phyloP scores from a whole-genome alignment of 441 rosid genomes.

The Bocquillonia castaneifolia region DNA sequence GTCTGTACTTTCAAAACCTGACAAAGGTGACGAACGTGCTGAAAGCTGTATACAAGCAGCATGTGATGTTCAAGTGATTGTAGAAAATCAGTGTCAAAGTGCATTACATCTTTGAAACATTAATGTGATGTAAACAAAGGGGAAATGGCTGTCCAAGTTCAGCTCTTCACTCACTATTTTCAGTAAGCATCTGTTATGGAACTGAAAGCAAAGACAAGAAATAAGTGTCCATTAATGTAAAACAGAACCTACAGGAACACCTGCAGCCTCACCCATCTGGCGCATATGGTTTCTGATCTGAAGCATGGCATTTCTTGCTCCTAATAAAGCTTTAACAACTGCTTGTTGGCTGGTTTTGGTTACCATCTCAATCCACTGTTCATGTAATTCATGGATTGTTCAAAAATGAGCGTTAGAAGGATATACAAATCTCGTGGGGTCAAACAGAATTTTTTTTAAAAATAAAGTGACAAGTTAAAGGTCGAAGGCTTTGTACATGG shows the following conservation, averaged over 20 bases:
- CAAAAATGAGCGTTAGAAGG: conserved; percentile 18
- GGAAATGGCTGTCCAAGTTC: neutral
- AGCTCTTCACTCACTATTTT: neutral
- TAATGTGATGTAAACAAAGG: neutral
- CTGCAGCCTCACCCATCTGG: conserved; percentile 88
- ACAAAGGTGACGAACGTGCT: neutral
- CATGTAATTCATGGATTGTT: conserved; percentile 27
- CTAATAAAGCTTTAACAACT: conserved; percentile 53
- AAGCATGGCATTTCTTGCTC: conserved; percentile 72
- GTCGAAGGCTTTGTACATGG: too few species aligned
- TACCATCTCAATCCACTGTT: conserved; percentile 74
- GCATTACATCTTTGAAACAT: neutral
- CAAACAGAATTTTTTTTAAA: too few species aligned
- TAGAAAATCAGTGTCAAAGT: neutral
- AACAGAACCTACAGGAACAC: conserved; percentile 61
- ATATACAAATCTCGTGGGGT: neutral
- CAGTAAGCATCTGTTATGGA: neutral
- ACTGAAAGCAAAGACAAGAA: neutral
- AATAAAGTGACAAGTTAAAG: too few species aligned
- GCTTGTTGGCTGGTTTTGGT: conserved; percentile 48
- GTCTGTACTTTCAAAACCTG: too few species aligned
- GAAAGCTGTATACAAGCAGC: neutral
- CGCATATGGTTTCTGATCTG: conserved; percentile 71
- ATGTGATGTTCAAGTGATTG: neutral
- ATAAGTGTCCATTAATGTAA: conserved; percentile 11